phyloP scores from a whole-genome alignment of 176 grass and related monocot species.

The Ensete ventricosum region DNA sequence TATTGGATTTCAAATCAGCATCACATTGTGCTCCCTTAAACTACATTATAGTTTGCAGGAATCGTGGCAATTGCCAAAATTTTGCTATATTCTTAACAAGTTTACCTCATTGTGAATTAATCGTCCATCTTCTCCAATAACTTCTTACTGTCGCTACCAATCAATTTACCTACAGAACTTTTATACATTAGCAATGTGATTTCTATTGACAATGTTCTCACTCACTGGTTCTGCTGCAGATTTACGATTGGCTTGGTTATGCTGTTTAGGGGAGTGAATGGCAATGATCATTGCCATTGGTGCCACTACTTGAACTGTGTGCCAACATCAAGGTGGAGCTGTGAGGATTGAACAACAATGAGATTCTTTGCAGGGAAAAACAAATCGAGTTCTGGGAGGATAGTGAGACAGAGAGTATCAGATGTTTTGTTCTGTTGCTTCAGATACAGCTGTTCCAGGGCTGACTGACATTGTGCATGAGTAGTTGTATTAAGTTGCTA shows the following conservation, averaged over 20 bases:
- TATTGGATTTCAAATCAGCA: too few species aligned
- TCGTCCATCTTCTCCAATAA: too few species aligned
- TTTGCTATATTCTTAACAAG: too few species aligned
- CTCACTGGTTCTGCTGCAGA: constrained; percentile 31
- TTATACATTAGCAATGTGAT: too few species aligned
- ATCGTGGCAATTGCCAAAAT: too few species aligned
- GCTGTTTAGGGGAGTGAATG: constrained; percentile 88
- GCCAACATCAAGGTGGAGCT: constrained; percentile 87
- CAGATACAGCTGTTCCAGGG: not conserved
- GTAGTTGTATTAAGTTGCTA: not conserved
- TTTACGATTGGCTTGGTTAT: constrained; percentile 63
- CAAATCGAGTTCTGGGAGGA: not conserved
- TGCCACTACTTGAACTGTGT: constrained; percentile 89
- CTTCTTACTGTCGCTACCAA: too few species aligned
- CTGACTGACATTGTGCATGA: not conserved
- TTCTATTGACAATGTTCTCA: not conserved
- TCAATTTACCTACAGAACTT: too few species aligned
- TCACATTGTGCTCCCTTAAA: too few species aligned
- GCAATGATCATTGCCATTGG: constrained; percentile 79
- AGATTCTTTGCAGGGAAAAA: not conserved
- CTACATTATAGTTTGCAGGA: too few species aligned
- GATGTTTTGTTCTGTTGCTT: not conserved
- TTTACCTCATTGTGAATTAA: too few species aligned
- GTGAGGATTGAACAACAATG: constrained; percentile 25
- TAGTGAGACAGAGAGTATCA: not conserved